These are phyloP conservation scores for Coleophoma crateriformis DNA, from an alignment of 2,329 filamentous ascomycete species.

Conservation along the genomic window DNA sequence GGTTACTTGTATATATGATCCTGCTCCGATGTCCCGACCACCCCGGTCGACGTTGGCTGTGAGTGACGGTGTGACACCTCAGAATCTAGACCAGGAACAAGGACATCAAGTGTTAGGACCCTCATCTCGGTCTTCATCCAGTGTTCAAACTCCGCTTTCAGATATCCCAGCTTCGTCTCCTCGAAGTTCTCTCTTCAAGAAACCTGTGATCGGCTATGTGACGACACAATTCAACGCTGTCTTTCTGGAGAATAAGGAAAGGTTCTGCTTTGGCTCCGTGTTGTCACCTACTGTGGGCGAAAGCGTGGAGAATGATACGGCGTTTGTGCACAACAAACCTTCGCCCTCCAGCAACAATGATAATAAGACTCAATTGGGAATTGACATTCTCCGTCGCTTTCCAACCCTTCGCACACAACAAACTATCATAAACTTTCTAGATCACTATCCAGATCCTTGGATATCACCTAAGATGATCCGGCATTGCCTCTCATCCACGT, in stretches of 20 bases:
- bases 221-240: neutral
- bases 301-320: too few species aligned
- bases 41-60: neutral
- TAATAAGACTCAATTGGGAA: too few species aligned
- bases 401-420: neutral
- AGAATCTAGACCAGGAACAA: neutral
- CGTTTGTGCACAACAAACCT: neutral
- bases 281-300: neutral
- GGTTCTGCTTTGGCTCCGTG: neutral
- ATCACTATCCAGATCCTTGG: constrained; percentile 4
- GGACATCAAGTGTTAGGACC: too few species aligned
- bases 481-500: neutral
- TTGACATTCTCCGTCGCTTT: too few species aligned
- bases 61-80: neutral
- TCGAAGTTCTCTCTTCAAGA: neutral
- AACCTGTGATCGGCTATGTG: neutral
- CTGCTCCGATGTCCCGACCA: constrained; percentile 5
- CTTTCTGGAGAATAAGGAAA: neutral
- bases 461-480: neutral
- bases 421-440: constrained; percentile 4
- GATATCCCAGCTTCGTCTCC: too few species aligned
- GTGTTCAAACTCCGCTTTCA: too few species aligned
- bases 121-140: too few species aligned
- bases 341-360: neutral
- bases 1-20: constrained; percentile 6